phyloP scores from a whole-genome alignment of 2,329 filamentous ascomycete species.

The Fusarium domesticum region DNA sequence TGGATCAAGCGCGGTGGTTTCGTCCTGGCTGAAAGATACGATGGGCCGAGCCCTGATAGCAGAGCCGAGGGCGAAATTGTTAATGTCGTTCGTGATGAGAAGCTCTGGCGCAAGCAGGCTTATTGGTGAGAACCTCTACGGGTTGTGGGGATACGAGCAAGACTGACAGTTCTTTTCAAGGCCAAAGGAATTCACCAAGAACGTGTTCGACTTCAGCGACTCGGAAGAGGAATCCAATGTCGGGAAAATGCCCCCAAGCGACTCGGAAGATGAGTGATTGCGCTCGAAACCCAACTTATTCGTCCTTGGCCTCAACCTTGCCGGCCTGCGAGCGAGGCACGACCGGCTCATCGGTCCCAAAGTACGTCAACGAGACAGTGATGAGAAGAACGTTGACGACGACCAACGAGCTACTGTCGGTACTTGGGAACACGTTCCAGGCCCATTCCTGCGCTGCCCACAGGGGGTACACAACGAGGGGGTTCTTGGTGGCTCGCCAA shows the following conservation, averaged over 20 bases:
- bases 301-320: conserved; percentile 29
- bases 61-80: conserved; percentile 86
- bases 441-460: conserved; percentile 86
- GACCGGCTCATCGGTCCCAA: conserved; percentile 49
- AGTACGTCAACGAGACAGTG: conserved; percentile 63
- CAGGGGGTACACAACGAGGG: conserved; percentile 62
- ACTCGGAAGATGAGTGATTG: conserved; percentile 60
- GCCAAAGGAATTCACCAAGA: conserved; percentile 76
- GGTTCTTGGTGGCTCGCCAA: conserved; percentile 72
- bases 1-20: conserved; percentile 90
- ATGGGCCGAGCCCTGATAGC: conserved; percentile 64
- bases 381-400: conserved; percentile 70
- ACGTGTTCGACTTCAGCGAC: conserved; percentile 58
- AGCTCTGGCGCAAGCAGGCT: conserved; percentile 79
- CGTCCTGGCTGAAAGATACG: conserved; percentile 72
- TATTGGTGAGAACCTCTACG: conserved; percentile 65
- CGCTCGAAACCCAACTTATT: conserved; percentile 24
- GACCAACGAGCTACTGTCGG: conserved; percentile 49
- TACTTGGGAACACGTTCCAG: conserved; percentile 93
- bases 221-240: conserved; percentile 76
- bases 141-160: conserved; percentile 14
- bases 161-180: conserved; percentile 41
- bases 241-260: conserved; percentile 80
- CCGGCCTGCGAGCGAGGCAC: conserved; percentile 14
- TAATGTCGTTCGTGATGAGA: conserved; percentile 89